Evolutionary conservation across 1,284 basidiomycete species (phyloP).

Genomic region (Chiua sp.): DNA sequence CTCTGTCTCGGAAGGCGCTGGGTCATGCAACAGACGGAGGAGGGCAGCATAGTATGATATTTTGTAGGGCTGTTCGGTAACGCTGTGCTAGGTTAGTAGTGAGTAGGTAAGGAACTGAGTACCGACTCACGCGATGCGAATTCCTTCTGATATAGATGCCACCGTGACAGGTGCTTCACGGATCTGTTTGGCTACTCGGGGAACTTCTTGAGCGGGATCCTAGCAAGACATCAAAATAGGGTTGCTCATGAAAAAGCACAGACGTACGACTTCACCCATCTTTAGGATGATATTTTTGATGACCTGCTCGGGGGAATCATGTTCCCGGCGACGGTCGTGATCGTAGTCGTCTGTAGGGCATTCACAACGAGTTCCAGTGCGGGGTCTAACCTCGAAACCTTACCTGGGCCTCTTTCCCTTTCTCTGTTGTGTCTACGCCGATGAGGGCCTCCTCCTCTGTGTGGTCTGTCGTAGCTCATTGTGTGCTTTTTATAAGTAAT

Average conservation of each 20-base stretch:
- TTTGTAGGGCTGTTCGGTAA: constrained; percentile 93
- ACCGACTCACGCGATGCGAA: constrained; percentile 68
- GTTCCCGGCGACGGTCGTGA: constrained; percentile 65
- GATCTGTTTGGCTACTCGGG: constrained; percentile 67
- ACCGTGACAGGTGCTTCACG: constrained; percentile 63
- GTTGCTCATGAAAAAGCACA: neutral
- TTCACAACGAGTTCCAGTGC: neutral
- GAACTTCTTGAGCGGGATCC: constrained; percentile 75
- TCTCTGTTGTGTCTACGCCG: constrained; percentile 39
- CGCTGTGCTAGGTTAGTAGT: constrained; percentile 42
- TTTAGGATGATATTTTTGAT: constrained; percentile 74
- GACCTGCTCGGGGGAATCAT: constrained; percentile 76
- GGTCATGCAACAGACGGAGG: constrained; percentile 71
- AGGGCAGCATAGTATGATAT: constrained; percentile 87
- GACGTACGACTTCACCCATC: constrained; percentile 83
- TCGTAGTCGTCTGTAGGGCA: constrained; percentile 53
- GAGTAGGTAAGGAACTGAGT: neutral
- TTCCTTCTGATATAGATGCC: constrained; percentile 71
- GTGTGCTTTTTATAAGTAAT: constrained; percentile 9
- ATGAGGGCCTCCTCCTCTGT: constrained; percentile 45
- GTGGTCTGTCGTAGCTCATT: constrained; percentile 54
- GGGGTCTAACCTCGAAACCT: constrained; percentile 23
- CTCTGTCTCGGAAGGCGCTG: constrained; percentile 43
- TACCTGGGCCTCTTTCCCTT: constrained; percentile 50
- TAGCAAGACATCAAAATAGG: constrained; percentile 37